Base-by-base conservation (phyloP, 129 eudicot species). In the Chrysanthemum seticuspe region DNA sequence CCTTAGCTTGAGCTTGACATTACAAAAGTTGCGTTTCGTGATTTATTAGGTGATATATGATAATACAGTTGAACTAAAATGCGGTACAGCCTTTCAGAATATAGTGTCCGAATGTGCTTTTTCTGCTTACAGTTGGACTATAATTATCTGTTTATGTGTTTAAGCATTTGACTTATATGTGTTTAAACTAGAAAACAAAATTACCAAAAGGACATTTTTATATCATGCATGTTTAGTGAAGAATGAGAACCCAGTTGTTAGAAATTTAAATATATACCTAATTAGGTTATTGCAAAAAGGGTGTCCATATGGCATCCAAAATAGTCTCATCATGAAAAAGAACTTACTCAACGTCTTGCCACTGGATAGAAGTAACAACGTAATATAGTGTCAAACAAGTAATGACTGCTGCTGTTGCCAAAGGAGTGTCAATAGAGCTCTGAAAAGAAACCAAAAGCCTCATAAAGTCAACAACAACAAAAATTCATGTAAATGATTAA, bases 391-490 rank as follows among this genome's bases (percentile, higher is more conserved):
- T 62, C 81, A 81, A 18, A 70, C 77, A 79, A 58, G 73, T 80
- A 52, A 77, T 62, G 19, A 89, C 76, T 50, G 96, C 75, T 69
- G n/a, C 80, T 80, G 76, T 72, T 50, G 98, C 95, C 83, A 89
- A 78, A 72, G 86, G 91, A 44, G 83, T 82, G 86, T 92, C 98
- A 61, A 75, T 78, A 10, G 98, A 72, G 75, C 98, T 86, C 98
- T 92, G 95, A 36, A 72, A 65, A 29, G 3, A 6, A 73, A 79
- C 14, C 44, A 51, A 19, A 16, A 60, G 36, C 55, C 23, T n/a
- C 8, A 55, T 50, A 52, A 62, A 51, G 48, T 18, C 65, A 14
- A 12, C 54, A 11, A 31, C 27, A 5, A n/a, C 58, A 36, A n/a
- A 62, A 47, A 71, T 16, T 2, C 18, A 10, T 10, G 1, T 16